phyloP scores from a whole-genome alignment of 306 rosid genomes.

The Cicer pinnatifidum region DNA sequence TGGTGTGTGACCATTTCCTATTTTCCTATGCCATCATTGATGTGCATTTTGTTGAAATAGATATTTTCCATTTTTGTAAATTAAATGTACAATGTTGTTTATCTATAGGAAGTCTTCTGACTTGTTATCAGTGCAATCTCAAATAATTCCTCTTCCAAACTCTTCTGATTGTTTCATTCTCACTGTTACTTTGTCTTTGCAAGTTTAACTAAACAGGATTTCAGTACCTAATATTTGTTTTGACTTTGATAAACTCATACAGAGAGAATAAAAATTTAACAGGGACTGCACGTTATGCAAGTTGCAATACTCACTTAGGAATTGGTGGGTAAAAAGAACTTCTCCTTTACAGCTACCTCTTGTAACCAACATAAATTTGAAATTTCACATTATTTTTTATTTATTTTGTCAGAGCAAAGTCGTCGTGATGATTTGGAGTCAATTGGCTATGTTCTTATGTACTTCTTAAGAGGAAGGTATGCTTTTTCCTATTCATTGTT shows the following conservation, averaged over 20 bases:
- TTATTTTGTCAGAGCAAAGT: slow-evolving; percentile 72
- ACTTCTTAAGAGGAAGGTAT: slow-evolving; percentile 89
- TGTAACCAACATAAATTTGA: slow-evolving; percentile 15
- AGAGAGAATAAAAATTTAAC: slow-evolving; percentile 86
- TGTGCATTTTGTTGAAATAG: slow-evolving; percentile 19
- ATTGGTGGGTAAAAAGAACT: slow-evolving; percentile 57
- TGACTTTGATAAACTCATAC: slow-evolving; percentile 49
- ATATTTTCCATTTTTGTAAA: background rate
- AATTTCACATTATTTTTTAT: slow-evolving; percentile 35
- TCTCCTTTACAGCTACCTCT: slow-evolving; percentile 25
- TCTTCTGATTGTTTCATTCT: slow-evolving; percentile 36
- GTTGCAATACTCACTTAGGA: slow-evolving; percentile 88
- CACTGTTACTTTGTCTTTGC: slow-evolving; percentile 24
- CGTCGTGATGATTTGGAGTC: slow-evolving; percentile 94
- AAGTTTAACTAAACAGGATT: slow-evolving; percentile 15
- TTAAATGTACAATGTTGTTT: slow-evolving; percentile 14
- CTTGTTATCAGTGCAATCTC: slow-evolving; percentile 28
- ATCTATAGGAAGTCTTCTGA: slow-evolving; percentile 29
- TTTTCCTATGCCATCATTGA: slow-evolving; percentile 7
- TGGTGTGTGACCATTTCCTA: slow-evolving; percentile 9
- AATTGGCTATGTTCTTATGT: slow-evolving; percentile 84
- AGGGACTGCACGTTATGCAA: slow-evolving; percentile 92
- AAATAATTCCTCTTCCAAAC: background rate
- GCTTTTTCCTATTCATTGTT: slow-evolving; percentile 37
- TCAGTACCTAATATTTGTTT: slow-evolving; percentile 45